Evolutionary conservation across 352 stramenopile species (phyloP).

Genomic region (Pythium angustatum): DNA sequence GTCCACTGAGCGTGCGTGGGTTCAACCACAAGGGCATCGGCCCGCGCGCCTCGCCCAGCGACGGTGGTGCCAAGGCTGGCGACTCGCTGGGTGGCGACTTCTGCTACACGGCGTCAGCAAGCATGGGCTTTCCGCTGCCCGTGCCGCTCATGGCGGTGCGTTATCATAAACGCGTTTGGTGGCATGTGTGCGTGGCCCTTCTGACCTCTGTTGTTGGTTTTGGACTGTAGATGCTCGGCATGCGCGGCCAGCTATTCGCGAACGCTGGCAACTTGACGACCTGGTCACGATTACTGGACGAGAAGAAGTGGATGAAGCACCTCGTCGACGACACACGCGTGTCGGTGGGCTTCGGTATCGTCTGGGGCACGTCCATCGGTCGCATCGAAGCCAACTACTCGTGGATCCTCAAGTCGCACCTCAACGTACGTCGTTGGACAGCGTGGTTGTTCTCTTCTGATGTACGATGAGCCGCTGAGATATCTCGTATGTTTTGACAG

Average conservation of each 20-base stretch:
- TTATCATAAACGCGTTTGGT: conserved; percentile 3
- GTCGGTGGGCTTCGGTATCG: conserved; percentile 83
- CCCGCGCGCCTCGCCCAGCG: conserved; percentile 80
- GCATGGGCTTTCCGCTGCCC: conserved; percentile 85
- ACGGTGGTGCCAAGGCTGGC: conserved; percentile 79
- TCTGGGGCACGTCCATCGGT: conserved; percentile 84
- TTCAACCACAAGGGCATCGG: conserved; percentile 92
- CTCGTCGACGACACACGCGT: conserved; percentile 85
- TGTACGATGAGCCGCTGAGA: not conserved
- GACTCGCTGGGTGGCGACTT: conserved; percentile 90
- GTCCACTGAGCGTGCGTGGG: conserved; percentile 85
- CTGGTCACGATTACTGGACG: conserved; percentile 80
- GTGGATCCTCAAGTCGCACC: conserved; percentile 85
- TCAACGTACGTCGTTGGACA: conserved; percentile 50
- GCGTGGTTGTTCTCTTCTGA: not conserved
- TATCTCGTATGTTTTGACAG: conserved; percentile 29
- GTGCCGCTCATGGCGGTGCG: conserved; percentile 79
- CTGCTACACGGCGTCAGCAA: conserved; percentile 84
- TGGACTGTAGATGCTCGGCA: conserved; percentile 65
- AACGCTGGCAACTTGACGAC: conserved; percentile 91
- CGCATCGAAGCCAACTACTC: conserved; percentile 92
- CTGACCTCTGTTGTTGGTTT: too few species aligned
- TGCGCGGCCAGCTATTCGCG: conserved; percentile 87
- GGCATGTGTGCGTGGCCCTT: too few species aligned
- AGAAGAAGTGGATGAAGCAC: conserved; percentile 91